Evolutionary conservation across 108 stramenopile species (phyloP), one percentile per base, ranked within the genome.

Genomic region (Nitzschia sp.): DNA sequence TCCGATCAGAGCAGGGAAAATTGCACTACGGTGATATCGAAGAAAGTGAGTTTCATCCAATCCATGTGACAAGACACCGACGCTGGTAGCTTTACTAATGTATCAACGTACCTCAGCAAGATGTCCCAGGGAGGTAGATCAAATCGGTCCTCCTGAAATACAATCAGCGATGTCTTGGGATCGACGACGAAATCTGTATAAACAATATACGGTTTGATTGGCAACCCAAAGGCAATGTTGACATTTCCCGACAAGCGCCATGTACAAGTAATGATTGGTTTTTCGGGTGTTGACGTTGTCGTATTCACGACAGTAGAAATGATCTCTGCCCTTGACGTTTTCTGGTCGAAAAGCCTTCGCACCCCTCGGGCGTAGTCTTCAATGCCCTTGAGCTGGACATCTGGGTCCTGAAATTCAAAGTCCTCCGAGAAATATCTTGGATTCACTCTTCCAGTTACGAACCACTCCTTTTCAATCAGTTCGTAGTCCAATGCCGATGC

Each of bases 331-430:
- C 94, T 79, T 1, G 86, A 68, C 23, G 87, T 78, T 15, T 69
- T 31, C 55, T 91, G 86, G 62, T 91, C 80, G 54, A 95, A 95
- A 19, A 95, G 29, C 58, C 78, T 81, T 23, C 61, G 30, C 9
- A 95, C 94, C 23, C 90, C 94, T 35, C 65, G 30, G 13, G 88
- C 88, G 59, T 95, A 95, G 1, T 87, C 87, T 65, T 91, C 80
- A 21, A 93, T 81, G 0, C 94, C 91, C 6, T 71, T 71, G 4
- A 95, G 42, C 27, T 86, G 79, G 0, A 95, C 94, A 65, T 95
- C 90, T 1, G 94, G 94, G 78, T 95, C 94, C 66, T 89, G 80
- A 76, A 95, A 95, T 48, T 76, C 62, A 79, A 95, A 95, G 11
- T 45, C 45, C 18, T 90, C 91, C 3, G 79, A 64, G 68, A 95